These are phyloP conservation scores for Coemansia sp. DNA, from an alignment of 192 early-diverging fungal genomes.

Conservation along the genomic window DNA sequence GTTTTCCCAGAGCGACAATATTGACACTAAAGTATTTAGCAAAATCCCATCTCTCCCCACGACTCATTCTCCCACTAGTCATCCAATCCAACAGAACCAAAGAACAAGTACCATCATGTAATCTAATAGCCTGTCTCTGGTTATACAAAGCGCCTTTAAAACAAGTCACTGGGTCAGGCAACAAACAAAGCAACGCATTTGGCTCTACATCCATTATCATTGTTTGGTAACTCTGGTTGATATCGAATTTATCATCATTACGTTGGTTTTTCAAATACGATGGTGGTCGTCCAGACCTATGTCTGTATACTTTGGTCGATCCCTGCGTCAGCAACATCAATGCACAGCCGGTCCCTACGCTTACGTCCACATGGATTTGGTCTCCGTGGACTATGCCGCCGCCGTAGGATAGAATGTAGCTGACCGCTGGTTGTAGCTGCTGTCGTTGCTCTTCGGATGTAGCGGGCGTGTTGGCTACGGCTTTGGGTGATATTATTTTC, in stretches of 20 bases:
- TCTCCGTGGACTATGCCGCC: constrained; percentile 80
- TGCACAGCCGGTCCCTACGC: constrained; percentile 51
- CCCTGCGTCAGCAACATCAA: constrained; percentile 78
- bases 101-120: constrained; percentile 53
- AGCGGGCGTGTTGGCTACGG: constrained; percentile 1
- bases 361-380: constrained; percentile 56
- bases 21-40: constrained; percentile 58
- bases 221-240: constrained; percentile 48
- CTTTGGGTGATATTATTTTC: constrained; percentile 52
- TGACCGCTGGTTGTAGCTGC: constrained; percentile 21
- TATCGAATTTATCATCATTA: background rate
- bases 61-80: constrained; percentile 68
- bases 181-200: constrained; percentile 54
- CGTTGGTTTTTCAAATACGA: constrained; percentile 8
- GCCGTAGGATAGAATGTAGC: constrained; percentile 72
- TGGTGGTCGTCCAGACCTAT: constrained; percentile 17
- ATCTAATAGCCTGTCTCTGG: constrained; percentile 61
- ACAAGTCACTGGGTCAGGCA: constrained; percentile 81
- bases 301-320: constrained; percentile 80
- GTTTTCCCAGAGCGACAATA: constrained; percentile 7
- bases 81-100: constrained; percentile 84
- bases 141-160: constrained; percentile 65
- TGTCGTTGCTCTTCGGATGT: background rate
- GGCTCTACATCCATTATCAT: constrained; percentile 49
- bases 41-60: constrained; percentile 79